Percentiles rank a stretch among this genome's conserved stretches.
phyloP scores from a whole-genome alignment of 108 stramenopile species.

The Cyclotella sp. region DNA sequence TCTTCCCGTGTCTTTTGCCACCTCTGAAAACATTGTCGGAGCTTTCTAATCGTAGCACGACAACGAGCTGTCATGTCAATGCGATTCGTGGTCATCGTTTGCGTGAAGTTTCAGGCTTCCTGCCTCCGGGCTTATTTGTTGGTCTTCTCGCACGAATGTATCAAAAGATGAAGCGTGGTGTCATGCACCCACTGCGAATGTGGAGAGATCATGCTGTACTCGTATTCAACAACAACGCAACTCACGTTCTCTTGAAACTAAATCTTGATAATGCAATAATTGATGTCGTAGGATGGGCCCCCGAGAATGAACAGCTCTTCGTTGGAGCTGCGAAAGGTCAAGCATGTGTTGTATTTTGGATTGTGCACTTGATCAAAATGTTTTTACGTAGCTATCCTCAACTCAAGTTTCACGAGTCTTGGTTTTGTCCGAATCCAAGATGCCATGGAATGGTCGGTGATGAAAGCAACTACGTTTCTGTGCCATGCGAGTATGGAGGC shows the following conservation, averaged over 20 bases:
- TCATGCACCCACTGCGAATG: constrained; percentile 15
- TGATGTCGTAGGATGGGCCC: constrained; percentile 22
- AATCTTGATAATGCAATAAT: constrained; percentile 10
- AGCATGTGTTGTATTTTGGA: constrained; percentile 10
- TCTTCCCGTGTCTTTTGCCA: constrained; percentile 28
- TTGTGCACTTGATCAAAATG: constrained; percentile 23
- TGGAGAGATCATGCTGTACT: constrained; percentile 21
- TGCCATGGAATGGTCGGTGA: constrained; percentile 16
- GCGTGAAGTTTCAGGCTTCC: constrained; percentile 25
- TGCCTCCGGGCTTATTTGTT: constrained; percentile 24
- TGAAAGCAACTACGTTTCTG: neutral
- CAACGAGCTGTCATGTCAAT: neutral
- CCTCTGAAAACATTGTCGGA: constrained; percentile 1
- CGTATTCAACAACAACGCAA: constrained; percentile 18
- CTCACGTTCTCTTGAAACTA: constrained; percentile 15
- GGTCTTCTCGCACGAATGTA: constrained; percentile 24
- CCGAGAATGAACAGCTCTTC: constrained; percentile 15
- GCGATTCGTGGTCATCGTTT: constrained; percentile 34
- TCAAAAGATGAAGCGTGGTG: neutral
- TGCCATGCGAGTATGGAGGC: constrained; percentile 17
- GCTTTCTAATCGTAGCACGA: neutral
- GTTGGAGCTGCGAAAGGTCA: constrained; percentile 32
- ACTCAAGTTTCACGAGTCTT: constrained; percentile 16
- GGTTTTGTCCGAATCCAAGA: constrained; percentile 11
- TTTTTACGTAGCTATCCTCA: constrained; percentile 21